phyloP scores from a whole-genome alignment of 1,139 yeast species.

The Debaryomyces sp. region DNA sequence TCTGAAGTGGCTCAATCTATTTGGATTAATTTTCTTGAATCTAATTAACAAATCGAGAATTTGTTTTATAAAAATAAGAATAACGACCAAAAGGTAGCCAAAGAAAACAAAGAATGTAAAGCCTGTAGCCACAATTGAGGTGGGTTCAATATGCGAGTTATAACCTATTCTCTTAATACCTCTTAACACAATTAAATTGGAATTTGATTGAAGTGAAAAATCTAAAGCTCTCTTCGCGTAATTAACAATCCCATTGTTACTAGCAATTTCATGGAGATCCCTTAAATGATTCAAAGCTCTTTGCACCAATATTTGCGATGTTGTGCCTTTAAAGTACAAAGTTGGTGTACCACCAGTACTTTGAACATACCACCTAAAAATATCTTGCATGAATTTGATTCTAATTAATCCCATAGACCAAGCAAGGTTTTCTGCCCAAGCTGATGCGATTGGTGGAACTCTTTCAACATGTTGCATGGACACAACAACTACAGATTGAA shows the following conservation, averaged over 20 bases:
- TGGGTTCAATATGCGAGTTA: conserved; percentile 67
- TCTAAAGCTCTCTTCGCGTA: conserved; percentile 29
- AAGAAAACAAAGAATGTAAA: conserved; percentile 72
- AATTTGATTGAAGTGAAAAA: conserved; percentile 37
- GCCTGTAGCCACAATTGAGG: conserved; percentile 74
- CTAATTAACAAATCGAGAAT: conserved; percentile 48
- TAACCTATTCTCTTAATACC: conserved; percentile 78
- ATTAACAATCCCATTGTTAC: conserved; percentile 10
- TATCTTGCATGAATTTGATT: conserved; percentile 69
- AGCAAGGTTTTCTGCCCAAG: conserved; percentile 81
- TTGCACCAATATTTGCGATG: conserved; percentile 67
- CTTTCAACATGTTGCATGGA: conserved; percentile 73
- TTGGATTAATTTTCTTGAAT: conserved; percentile 48
- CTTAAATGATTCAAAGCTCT: conserved; percentile 46
- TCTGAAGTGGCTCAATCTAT: conserved; percentile 52
- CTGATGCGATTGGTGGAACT: conserved; percentile 77
- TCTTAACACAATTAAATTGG: conserved; percentile 61
- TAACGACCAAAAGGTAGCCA: conserved; percentile 52
- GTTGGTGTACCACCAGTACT: conserved; percentile 77
- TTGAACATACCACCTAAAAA: conserved; percentile 81
- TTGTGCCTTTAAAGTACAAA: conserved; percentile 57
- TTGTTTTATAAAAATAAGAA: conserved; percentile 57
- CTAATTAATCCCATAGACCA: conserved; percentile 86
- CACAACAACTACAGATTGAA: conserved; percentile 78
- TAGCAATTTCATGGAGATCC: conserved; percentile 25